Evolutionary conservation across 148 eudicot species (phyloP), one percentile per base, ranked within the genome.

Genomic region (Rheum nobile): DNA sequence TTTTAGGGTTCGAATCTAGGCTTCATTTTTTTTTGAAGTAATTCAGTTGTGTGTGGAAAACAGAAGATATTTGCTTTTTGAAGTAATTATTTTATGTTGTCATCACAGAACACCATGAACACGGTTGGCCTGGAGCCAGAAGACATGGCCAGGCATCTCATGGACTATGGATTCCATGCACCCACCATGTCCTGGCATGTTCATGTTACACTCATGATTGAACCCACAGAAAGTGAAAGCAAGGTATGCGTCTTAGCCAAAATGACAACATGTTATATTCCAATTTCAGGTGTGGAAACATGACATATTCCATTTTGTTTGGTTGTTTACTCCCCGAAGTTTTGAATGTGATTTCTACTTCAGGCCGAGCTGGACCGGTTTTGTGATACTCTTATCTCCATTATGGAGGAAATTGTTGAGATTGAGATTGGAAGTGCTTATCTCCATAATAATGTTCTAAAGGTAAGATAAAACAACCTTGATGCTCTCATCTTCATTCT

Each of bases 111-210:
- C n/a, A n/a, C n/a, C n/a, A n/a, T n/a, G n/a, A n/a, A n/a, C 73
- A 91, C 98, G 79, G 97, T 96, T 80, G 97, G 97, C 67, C 85
- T 95, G 48, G 98, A 95, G 80, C 85, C 98, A 41, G 98, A 95
- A 82, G 98, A 95, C 81, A 88, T 95, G 44, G 98, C 98, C 46
- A 95, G 91, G 79, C 93, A 97, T 77, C 96, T 95, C 42, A 95
- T 95, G 83, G 98, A 95, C 82, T 95, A 95, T 67, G 97, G 98
- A 79, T 95, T 91, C 76, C 98, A 95, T 76, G 97, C 90, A 29
- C 98, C 97, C 65, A 95, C 98, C 48, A 95, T 95, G 98, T 95
- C 98, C 74, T 95, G 97, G 97, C 98, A 97, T 29, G 98, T 95
- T 65, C 98, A 96, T 12, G 98, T 97, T 71, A 95, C 98, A 13